Base-by-base conservation (phyloP, 352 stramenopile species). In the Phytophthora vignae region DNA sequence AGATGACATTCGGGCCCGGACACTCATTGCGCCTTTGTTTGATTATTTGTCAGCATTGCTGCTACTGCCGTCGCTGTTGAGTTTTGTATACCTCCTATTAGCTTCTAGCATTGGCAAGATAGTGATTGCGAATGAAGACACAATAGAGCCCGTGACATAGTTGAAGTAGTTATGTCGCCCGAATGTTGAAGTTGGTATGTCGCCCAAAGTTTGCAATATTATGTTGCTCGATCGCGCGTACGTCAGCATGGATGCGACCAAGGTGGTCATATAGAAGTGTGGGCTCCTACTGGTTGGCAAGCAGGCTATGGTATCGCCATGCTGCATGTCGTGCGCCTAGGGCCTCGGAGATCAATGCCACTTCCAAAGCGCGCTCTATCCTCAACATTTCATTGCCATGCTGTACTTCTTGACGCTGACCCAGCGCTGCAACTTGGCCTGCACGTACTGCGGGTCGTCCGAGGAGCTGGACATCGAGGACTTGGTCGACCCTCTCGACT, bases 371-470 rank as follows among this genome's bases (percentile, higher is more conserved):
- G 46, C 4, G 17, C 46, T 53, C 42, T 49, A 49, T 49, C 42
- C 42, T 49, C 4, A 17, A 19, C 15, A 53, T 29, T 5, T 22
- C 1, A 10, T 12, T 17, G 22, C 29, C 42, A 76, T 76, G 69
- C 22, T 76, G 27, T 76, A 73, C 52, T 76, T 76, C 64, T 64
- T 76, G 54, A 73, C 69, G 33, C 50, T 76, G 40, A 76, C 69
- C 15, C 69, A 73, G 46, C 63, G 69, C 50, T 82, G 72, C 60
- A 80, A 82, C 61, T 52, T 82, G 60, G 62, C 75, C 31, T 80
- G 75, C 21, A 82, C 67, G 2, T 82, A 82, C 53, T 80, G 72
- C 55, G 72, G 75, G 52, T 80, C 75, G 14, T 77, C 74, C 46
- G 75, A 82, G 31, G 71, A 82, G 19, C 46, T 75, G 21, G 75